A percentile compares a stretch with the other conserved stretches of the same genome.
Conservation (phyloP, 805 yeast genomes). For the Kregervanrija pseudodelftensis region DNA sequence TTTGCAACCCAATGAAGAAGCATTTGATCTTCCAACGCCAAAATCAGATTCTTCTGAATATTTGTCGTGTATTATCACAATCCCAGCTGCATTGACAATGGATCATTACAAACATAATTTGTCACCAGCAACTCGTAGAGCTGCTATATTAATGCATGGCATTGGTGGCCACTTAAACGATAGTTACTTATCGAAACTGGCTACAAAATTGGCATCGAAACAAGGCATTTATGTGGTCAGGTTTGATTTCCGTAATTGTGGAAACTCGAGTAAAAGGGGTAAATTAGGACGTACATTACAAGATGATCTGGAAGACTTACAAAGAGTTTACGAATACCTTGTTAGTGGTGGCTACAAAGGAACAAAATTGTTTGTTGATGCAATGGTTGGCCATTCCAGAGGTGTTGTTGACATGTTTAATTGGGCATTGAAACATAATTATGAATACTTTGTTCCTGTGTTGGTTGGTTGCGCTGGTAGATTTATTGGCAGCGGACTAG, state of each 20-base stretch:
- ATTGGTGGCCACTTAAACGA: slow-evolving; percentile 79
- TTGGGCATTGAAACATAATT: slow-evolving; percentile 50
- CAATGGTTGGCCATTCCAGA: slow-evolving; percentile 73
- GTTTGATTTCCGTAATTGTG: slow-evolving; percentile 83
- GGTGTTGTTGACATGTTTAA: slow-evolving; percentile 70
- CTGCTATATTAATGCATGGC: slow-evolving; percentile 71
- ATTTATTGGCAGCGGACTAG: slow-evolving; percentile 43
- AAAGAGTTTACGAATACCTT: slow-evolving; percentile 34
- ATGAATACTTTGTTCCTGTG: slow-evolving; percentile 41
- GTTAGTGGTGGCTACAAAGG: slow-evolving; percentile 24
- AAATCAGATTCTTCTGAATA: slow-evolving; percentile 3
- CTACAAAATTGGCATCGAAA: slow-evolving; percentile 48
- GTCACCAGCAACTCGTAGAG: slow-evolving; percentile 15
- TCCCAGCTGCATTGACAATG: slow-evolving; percentile 12
- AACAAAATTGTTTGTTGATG: slow-evolving; percentile 38
- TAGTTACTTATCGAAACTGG: slow-evolving; percentile 60
- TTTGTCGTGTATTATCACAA: slow-evolving; percentile 16
- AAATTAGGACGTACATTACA: slow-evolving; percentile 50
- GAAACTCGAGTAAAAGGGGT: slow-evolving; percentile 51
- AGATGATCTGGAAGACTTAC: slow-evolving; percentile 67
- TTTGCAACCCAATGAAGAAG: slow-evolving; percentile 11
- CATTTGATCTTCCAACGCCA: slow-evolving; percentile 8
- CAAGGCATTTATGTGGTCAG: slow-evolving; percentile 62
- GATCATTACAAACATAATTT: slow-evolving; percentile 9
- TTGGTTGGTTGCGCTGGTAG: slow-evolving; percentile 72